phyloP scores from a whole-genome alignment of 768 basidiomycete species.

The Boletus bicolor region DNA sequence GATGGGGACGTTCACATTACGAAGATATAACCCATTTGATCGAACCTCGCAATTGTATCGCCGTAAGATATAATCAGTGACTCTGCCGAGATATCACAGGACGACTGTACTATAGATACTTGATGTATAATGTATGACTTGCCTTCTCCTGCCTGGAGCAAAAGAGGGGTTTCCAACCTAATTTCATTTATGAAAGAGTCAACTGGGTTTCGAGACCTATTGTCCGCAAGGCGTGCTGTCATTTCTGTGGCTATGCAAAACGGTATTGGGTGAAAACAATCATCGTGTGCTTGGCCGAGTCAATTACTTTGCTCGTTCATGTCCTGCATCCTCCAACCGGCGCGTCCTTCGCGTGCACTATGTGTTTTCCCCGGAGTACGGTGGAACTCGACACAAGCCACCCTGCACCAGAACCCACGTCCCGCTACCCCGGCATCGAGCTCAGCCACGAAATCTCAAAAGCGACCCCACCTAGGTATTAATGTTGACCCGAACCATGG shows the following conservation, averaged over 20 bases:
- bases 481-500: conserved; percentile 62
- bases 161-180: too few species aligned
- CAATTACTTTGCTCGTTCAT: conserved; percentile 10
- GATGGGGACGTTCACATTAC: neutral
- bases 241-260: conserved; percentile 18
- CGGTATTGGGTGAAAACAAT: neutral
- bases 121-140: too few species aligned
- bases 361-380: conserved; percentile 16
- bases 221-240: too few species aligned
- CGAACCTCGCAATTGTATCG: too few species aligned
- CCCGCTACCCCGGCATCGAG: neutral
- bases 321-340: conserved; percentile 19
- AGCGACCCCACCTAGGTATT: conserved; percentile 43
- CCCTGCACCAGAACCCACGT: neutral
- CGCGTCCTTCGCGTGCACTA: conserved; percentile 17
- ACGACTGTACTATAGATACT: neutral
- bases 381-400: conserved; percentile 22
- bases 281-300: neutral
- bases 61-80: neutral
- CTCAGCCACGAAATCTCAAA: conserved; percentile 25
- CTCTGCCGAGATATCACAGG: neutral
- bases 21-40: neutral
- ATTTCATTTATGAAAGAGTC: too few species aligned
- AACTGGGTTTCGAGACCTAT: too few species aligned
- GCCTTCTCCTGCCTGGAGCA: too few species aligned